Base-by-base conservation (phyloP, 2,329 filamentous ascomycete species). In the Nannizziopsis barbatae region DNA sequence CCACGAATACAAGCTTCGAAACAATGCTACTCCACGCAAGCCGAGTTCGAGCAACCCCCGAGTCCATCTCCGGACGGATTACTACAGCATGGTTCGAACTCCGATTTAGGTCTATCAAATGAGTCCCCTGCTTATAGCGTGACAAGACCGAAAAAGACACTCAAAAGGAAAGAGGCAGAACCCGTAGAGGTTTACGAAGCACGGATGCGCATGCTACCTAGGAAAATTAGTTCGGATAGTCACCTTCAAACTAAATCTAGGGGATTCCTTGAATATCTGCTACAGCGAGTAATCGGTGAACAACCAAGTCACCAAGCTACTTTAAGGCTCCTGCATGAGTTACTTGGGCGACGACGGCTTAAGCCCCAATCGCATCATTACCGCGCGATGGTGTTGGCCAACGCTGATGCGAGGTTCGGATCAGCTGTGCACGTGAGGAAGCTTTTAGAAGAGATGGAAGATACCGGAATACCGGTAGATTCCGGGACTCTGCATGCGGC, bases 361-460 rank as follows among this genome's bases (percentile, higher is more conserved):
- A 55, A 58, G 30, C 68, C 68, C 2, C 57, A 61, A 18, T 57
- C 59, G 22, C 60, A 61, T 4, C 68, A 71, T 56, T 95, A 92
- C 64, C 80, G 86, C 56, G 80, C 82, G 11, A 67, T 94, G 45
- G 80, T 94, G 57, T 73, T 81, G 51, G 79, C 81, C 41, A 88
- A 93, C 65, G 72, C 77, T 27, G 75, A 81, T 59, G 70, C 75
- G 0, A 58, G 67, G 30, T 61, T 75, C 45, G 89, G 88, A 7
- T 87, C 83, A 4, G 80, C 81, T 2, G 72, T 72, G 22, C 75
- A 77, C 41, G 75, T 90, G 18, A 63, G 67, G 31, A 69, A 67
- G 15, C 68, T 94, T n/a, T 66, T 95, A 18, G 67, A 76, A 17
- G 86, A 95, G 58, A 85, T 95, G 80, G 71, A 74, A 38, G 62